Evolutionary conservation across 192 early-diverging fungal species (phyloP), one percentile per base, ranked within the genome.

Genomic region (Allomyces javanicus): DNA sequence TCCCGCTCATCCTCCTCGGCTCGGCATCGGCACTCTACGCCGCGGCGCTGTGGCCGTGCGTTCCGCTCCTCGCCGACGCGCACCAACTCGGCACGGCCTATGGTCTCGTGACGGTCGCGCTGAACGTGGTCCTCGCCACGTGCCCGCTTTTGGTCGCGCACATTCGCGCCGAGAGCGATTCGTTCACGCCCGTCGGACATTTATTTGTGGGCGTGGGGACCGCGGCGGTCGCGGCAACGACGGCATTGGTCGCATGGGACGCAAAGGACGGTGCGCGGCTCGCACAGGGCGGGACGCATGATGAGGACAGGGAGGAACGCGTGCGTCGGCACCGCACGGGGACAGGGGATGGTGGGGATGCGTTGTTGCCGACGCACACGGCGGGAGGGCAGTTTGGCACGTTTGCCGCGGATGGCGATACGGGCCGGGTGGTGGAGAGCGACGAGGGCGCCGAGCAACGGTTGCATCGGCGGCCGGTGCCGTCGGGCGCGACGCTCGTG

Each of bases 41-140:
- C 4, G 68, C 77, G 5, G 79, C 81, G 5, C 44, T 87, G 12
- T 87, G 85, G 85, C 83, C 84, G 3, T 83, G 83, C 70, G 79
- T 87, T n/a, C 80, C 85, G 0, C 73, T 82, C 14, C 66, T 87
- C 21, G 85, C 83, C 25, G 70, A 74, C 23, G 66, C 69, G 25
- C 74, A 83, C 65, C 79, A 87, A 68, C 79, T 87, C n/a, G 85
- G 81, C 9, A 85, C 84, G 1, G 83, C 85, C 0, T 87, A 86
- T 64, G 85, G 85, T 14, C 64, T 86, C 10, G 65, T 83, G 3
- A 76, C 84, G 1, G 78, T 83, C 14, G 81, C 81, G 12, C 71
- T 87, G 27, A 87, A 87, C 63, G 65, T 82, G 25, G 75, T 75
- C 4, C 70, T 87, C 62, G 78, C 81, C 5, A 40, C 72, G 9